Evolutionary conservation across 2,329 filamentous ascomycete genomes (phyloP), one percentile per base, ranked within the genome.

Genomic region (Trichoderma koningii): DNA sequence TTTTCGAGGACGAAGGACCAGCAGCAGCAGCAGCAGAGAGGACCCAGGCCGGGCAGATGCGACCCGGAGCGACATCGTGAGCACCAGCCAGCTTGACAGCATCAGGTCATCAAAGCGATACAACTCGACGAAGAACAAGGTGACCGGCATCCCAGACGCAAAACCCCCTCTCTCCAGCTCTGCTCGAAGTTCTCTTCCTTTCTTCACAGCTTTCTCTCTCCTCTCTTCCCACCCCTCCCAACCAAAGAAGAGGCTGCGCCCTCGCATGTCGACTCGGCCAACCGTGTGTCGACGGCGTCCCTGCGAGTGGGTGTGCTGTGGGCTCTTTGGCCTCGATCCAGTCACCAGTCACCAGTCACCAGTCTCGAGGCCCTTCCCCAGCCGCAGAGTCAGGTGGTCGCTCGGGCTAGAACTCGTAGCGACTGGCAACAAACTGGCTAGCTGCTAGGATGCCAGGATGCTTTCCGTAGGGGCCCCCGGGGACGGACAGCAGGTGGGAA

Each of bases 331-430:
- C 48, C 48, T 55, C 60, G 21, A 63, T 63, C 60, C 60, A 63
- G 34, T 38, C 34, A 38, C 30, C 30, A 34, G 41, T 55, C 59
- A 30, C 59, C 59, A 62, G 30, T 34, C 30, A 34, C 34, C 34
- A 38, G 41, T 55, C 60, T 53, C n/a, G 44, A 48, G n/a, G 55
- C 55, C 34, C 48, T 59, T 48, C 61, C 45, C 64, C 59, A 62
- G 57, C 64, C 64, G 45, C 56, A 51, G 59, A 45, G 64, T 66
- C 64, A 66, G 64, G 64, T 66, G 64, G 64, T 57, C 64, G 55
- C 56, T 56, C 34, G 30, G 64, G 42, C 57, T 47, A 55, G 64
- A 44, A 53, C 55, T 34, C 44, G 14, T 53, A 38, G 52, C 51
- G 51, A 42, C 51, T 65, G 23, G 26, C 48, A 56, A 21, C 48